Percentiles rank a stretch among this genome's conserved stretches.
These are phyloP conservation scores for Aegilops sharonensis DNA, from an alignment of 176 grass and related monocot species.

Conservation along the genomic window DNA sequence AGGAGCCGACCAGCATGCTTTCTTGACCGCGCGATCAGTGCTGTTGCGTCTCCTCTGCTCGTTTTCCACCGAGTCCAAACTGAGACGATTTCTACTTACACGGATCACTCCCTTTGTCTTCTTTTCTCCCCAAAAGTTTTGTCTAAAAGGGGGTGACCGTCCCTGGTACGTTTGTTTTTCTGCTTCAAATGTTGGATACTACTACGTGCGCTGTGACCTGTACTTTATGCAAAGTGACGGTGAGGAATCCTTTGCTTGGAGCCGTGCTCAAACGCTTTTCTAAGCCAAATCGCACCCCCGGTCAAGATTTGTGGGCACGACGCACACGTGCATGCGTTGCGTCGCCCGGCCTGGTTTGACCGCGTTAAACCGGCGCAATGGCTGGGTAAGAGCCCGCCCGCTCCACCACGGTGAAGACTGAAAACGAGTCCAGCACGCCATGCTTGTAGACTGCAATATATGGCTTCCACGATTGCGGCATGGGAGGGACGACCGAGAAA, in stretches of 20 bases:
- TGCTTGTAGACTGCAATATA: background rate
- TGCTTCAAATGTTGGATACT: too few relatives aligned
- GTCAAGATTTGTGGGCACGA: background rate
- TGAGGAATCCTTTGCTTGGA: too few relatives aligned
- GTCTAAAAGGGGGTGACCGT: too few relatives aligned
- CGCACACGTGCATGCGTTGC: background rate
- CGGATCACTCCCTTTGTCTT: background rate
- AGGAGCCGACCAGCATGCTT: constrained; percentile 6
- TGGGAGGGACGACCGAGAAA: background rate
- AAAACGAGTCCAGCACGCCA: background rate
- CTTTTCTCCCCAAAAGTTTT: background rate
- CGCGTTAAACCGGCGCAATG: background rate
- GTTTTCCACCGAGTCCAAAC: background rate
- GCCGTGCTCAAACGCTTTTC: too few relatives aligned
- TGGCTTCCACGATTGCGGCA: constrained; percentile 27
- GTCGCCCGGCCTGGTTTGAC: background rate
- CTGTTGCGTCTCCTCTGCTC: background rate
- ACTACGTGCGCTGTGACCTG: too few relatives aligned
- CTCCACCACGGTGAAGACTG: background rate
- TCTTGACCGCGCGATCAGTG: background rate
- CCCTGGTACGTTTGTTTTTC: too few relatives aligned
- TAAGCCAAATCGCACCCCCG: too few relatives aligned
- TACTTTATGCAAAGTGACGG: too few relatives aligned
- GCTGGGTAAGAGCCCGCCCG: background rate
- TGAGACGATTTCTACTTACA: background rate